A percentile compares a stretch with the other conserved stretches of the same genome.
Evolutionary conservation across 495 filamentous ascomycete genomes (phyloP).

Genomic region (Beverwykella pulmonaria): DNA sequence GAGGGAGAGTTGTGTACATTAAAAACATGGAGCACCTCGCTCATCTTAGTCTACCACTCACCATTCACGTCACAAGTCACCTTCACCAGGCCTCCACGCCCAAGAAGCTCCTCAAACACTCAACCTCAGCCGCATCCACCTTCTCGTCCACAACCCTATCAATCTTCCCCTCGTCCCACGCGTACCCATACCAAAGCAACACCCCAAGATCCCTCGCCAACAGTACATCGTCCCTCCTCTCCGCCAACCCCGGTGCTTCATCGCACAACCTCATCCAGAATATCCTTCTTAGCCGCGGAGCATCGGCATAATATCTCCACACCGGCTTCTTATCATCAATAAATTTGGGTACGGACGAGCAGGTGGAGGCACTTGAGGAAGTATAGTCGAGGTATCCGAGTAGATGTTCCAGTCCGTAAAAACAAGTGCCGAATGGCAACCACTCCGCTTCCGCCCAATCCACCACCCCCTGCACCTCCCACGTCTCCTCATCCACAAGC

Average conservation of each 20-base stretch:
- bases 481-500: conserved; percentile 73
- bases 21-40: too few species aligned
- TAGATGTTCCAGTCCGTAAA: conserved; percentile 60
- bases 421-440: conserved; percentile 58
- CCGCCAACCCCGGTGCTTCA: conserved; percentile 45
- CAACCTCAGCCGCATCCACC: conserved; percentile 54
- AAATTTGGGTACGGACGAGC: background rate
- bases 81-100: background rate
- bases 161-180: conserved; percentile 59
- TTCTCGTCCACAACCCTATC: conserved; percentile 56
- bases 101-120: conserved; percentile 47
- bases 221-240: conserved; percentile 40
- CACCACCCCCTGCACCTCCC: conserved; percentile 58
- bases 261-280: conserved; percentile 54
- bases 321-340: conserved; percentile 33
- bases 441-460: conserved; percentile 66
- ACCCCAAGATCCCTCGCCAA: conserved; percentile 56
- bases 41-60: too few species aligned
- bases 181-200: conserved; percentile 62
- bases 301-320: conserved; percentile 48
- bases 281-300: conserved; percentile 45
- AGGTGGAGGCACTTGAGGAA: background rate
- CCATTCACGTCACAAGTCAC: background rate
- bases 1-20: too few species aligned
- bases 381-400: conserved; percentile 48